Conservation (phyloP, 1,139 yeast genomes). For the Geotrichum macrosporum region DNA sequence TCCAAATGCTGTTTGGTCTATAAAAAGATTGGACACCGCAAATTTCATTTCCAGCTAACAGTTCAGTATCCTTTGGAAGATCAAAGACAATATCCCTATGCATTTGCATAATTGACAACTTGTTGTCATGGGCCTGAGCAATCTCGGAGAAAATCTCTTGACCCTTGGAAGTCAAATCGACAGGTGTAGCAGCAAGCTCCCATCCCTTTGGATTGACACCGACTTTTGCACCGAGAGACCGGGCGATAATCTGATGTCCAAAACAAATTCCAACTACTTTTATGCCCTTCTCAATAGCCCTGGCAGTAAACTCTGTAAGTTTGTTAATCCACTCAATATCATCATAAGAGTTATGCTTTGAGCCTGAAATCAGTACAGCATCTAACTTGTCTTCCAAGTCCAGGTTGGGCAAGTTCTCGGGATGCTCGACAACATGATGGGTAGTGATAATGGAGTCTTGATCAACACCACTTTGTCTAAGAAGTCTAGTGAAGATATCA, state of each 20-base stretch:
- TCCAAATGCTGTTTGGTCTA: constrained; percentile 46
- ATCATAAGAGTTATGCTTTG: constrained; percentile 57
- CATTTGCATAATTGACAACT: constrained; percentile 52
- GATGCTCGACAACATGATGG: constrained; percentile 45
- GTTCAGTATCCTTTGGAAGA: constrained; percentile 43
- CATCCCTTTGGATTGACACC: constrained; percentile 59
- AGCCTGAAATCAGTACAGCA: constrained; percentile 61
- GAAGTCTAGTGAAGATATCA: constrained; percentile 34
- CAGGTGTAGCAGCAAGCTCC: constrained; percentile 62
- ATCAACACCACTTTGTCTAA: constrained; percentile 32
- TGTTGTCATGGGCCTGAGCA: constrained; percentile 23
- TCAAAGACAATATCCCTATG: constrained; percentile 68
- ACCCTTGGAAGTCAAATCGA: constrained; percentile 45
- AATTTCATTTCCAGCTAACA: constrained; percentile 44
- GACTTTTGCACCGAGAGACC: constrained; percentile 59
- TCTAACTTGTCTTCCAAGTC: constrained; percentile 39
- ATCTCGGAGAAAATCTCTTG: constrained; percentile 38
- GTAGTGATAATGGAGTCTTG: constrained; percentile 32
- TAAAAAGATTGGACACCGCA: constrained; percentile 65
- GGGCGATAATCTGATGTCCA: constrained; percentile 77
- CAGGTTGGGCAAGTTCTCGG: constrained; percentile 42
- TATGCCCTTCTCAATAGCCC: constrained; percentile 31
- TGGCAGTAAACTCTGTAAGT: constrained; percentile 42
- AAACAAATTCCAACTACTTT: constrained; percentile 58
- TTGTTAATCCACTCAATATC: constrained; percentile 51